Evolutionary conservation across 176 grass and related monocot species (phyloP).

Genomic region (Oryza officinalis): DNA sequence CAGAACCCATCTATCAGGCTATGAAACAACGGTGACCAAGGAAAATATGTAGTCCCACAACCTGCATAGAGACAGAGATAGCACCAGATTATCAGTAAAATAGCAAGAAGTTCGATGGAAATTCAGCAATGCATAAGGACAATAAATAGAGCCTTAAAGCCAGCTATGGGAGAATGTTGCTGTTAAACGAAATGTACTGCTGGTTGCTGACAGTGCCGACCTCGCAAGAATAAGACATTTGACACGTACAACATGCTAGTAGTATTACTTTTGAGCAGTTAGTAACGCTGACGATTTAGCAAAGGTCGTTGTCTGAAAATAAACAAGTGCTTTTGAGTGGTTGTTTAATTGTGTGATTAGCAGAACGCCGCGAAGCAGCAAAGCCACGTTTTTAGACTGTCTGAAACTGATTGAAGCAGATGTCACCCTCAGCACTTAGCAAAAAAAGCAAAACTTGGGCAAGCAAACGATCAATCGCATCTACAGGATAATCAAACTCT

Average conservation of each 20-base stretch:
- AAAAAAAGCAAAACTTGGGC: neutral
- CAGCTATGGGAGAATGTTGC: neutral
- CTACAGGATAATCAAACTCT: neutral
- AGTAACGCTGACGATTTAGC: neutral
- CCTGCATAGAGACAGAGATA: neutral
- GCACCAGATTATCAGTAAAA: neutral
- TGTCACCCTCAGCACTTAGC: neutral
- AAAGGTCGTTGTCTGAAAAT: neutral
- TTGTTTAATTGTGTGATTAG: neutral
- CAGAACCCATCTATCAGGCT: constrained; percentile 52
- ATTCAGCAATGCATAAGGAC: neutral
- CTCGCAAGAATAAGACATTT: constrained; percentile 9
- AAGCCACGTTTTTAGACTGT: neutral
- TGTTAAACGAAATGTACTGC: neutral
- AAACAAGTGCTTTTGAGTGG: neutral
- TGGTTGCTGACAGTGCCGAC: neutral
- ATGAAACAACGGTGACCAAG: neutral
- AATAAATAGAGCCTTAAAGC: neutral
- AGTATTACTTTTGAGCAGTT: neutral
- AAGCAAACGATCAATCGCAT: neutral
- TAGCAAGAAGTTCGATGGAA: neutral
- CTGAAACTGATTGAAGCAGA: neutral
- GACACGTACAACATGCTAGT: neutral
- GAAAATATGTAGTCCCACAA: neutral
- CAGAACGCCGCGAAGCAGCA: neutral